Base-by-base conservation (phyloP, 2,329 filamentous ascomycete genomes). In the Rutstroemia sp. region DNA sequence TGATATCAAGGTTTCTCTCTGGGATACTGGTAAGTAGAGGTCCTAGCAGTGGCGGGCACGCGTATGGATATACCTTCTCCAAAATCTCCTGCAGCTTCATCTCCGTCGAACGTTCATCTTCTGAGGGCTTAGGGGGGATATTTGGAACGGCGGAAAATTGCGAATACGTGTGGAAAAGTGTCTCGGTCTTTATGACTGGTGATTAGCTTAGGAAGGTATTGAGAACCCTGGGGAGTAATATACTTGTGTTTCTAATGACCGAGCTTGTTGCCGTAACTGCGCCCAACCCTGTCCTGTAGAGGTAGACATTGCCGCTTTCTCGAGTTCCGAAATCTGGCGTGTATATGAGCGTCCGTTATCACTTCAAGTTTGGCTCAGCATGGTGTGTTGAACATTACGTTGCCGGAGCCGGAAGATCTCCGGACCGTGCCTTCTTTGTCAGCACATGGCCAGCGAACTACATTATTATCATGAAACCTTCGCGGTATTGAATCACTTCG, bases 201-300 rank as follows among this genome's bases (percentile, higher is more conserved):
- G 16, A 21, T 55, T 44, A 56, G 50, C 48, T 38, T 48, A 4
- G 10, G 12, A n/a, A n/a, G 14, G 19, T 16, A 42, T 17, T 30
- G 23, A n/a, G 21, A 27, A n/a, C 17, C 4, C 48, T 14, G 44
- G 19, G 19, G 48, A 17, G 36, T 16, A 17, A 53, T 21, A 72
- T 77, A 95, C 92, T 80, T 96, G 92, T 60, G 87, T 89, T 72
- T 97, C 92, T 58, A 96, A 78, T 44, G 84, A 82, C 67, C 92
- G 82, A 60, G 91, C 89, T 74, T 96, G 92, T 71, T 96, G 90
- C 65, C 92, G 88, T 65, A 96, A 80, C 75, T 96, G 91, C 68
- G 89, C 86, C 92, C 92, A 97, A 73, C 90, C 86, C n/a, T 56
- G 58, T 40, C 62, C 60, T 34, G 61, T 63, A 45, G 60, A 61